phyloP scores from a whole-genome alignment of 164 flowering plant species.

The Umbilicus rupestris region DNA sequence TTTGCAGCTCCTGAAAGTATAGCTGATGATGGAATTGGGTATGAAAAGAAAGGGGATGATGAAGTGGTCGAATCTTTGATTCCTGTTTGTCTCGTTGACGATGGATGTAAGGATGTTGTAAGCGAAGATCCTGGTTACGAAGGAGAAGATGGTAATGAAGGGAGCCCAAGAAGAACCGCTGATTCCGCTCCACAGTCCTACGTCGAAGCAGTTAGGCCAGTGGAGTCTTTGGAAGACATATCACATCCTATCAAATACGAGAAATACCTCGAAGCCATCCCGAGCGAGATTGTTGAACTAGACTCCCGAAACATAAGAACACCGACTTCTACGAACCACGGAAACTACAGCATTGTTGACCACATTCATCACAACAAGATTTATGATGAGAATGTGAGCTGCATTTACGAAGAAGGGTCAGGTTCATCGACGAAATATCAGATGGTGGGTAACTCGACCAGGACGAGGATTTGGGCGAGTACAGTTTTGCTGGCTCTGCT shows the following conservation, averaged over 20 bases:
- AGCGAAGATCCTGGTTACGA: conserved; percentile 6
- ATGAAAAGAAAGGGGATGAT: background rate
- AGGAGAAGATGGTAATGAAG: conserved; percentile 17
- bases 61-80: background rate
- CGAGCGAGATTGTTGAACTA: background rate
- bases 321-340: background rate
- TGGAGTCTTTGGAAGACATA: conserved; percentile 14
- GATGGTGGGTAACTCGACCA: background rate
- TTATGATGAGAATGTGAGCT: background rate
- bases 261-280: background rate
- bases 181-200: conserved; percentile 20
- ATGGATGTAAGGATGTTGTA: background rate
- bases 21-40: background rate
- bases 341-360: too few relatives aligned
- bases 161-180: conserved; percentile 18
- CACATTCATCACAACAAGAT: background rate
- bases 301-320: background rate
- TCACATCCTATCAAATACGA: background rate
- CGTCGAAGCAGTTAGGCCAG: conserved; percentile 25
- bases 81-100: background rate
- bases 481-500: background rate
- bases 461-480: background rate
- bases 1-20: background rate
- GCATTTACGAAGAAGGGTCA: background rate
- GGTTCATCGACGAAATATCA: background rate